Conservation (phyloP, 495 filamentous ascomycete genomes). For the Parathielavia appendiculata region DNA sequence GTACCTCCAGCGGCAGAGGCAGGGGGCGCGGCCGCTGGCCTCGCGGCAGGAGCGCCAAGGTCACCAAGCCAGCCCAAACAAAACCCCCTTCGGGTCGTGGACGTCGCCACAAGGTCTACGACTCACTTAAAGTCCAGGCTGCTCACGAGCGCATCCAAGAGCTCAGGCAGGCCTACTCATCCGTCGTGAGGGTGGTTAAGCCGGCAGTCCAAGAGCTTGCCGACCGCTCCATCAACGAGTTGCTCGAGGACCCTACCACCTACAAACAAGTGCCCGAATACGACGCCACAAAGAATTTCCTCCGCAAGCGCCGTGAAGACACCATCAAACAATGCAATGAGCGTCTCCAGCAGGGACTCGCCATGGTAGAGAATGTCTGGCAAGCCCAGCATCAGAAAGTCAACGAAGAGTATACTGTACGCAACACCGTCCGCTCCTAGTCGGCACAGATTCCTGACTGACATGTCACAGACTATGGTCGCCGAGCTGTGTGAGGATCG, state of each 20-base stretch:
- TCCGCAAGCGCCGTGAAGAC: conserved; percentile 30
- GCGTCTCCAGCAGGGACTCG: conserved; percentile 17
- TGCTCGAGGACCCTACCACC: conserved; percentile 30
- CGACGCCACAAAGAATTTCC: conserved; percentile 23
- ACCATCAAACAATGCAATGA: conserved; percentile 20
- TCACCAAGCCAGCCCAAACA: conserved; percentile 32
- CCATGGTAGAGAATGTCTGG: conserved; percentile 23
- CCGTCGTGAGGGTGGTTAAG: conserved; percentile 37
- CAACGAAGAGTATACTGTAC: conserved; percentile 20
- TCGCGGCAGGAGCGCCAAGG: conserved; percentile 23
- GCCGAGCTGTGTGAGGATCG: conserved; percentile 33
- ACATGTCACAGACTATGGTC: conserved; percentile 23
- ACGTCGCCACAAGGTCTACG: conserved; percentile 41
- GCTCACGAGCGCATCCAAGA: conserved; percentile 44
- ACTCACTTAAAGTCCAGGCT: conserved; percentile 38
- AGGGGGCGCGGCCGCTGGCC: conserved; percentile 25
- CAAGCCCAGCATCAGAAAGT: conserved; percentile 15
- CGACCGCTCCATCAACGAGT: conserved; percentile 34
- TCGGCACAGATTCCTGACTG: not conserved
- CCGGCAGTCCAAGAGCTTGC: conserved; percentile 42
- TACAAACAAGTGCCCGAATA: conserved; percentile 35
- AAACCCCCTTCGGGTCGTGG: conserved; percentile 35
- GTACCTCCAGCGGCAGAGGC: conserved; percentile 26
- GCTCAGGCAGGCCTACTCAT: conserved; percentile 36
- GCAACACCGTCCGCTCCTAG: not conserved